phyloP scores from a whole-genome alignment of 306 rosid species.

The Cucumis cinereus region DNA sequence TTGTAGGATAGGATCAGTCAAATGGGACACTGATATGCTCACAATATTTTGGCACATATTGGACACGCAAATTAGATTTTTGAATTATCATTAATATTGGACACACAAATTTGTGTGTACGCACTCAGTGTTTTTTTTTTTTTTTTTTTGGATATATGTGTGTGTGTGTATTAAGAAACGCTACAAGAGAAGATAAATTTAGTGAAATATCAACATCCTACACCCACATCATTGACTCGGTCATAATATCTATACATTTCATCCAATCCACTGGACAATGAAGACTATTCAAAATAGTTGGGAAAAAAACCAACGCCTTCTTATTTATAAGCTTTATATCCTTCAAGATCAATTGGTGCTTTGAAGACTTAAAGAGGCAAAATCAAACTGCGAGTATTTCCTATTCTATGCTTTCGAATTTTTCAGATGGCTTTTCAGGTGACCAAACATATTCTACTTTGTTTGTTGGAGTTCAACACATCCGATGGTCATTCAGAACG shows the following conservation, averaged over 20 bases:
- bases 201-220: too few species aligned
- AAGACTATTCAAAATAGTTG: too few species aligned
- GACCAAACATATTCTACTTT: not conserved
- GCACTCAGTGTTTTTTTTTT: too few species aligned
- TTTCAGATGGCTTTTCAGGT: not conserved
- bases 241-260: too few species aligned
- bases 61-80: not conserved
- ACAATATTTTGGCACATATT: not conserved
- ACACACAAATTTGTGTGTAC: too few species aligned
- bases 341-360: not conserved
- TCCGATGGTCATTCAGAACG: not conserved
- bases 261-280: too few species aligned
- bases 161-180: too few species aligned
- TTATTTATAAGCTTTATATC: too few species aligned
- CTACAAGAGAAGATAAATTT: too few species aligned
- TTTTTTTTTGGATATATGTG: too few species aligned
- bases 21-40: not conserved
- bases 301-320: too few species aligned
- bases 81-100: not conserved
- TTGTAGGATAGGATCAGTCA: not conserved
- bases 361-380: not conserved
- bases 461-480: not conserved
- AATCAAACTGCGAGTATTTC: not conserved
- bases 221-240: too few species aligned
- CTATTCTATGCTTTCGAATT: not conserved